A percentile compares a stretch with the other conserved stretches of the same genome.
Evolutionary conservation across 345 rosid genomes (phyloP).

Genomic region (Linum tenue): DNA sequence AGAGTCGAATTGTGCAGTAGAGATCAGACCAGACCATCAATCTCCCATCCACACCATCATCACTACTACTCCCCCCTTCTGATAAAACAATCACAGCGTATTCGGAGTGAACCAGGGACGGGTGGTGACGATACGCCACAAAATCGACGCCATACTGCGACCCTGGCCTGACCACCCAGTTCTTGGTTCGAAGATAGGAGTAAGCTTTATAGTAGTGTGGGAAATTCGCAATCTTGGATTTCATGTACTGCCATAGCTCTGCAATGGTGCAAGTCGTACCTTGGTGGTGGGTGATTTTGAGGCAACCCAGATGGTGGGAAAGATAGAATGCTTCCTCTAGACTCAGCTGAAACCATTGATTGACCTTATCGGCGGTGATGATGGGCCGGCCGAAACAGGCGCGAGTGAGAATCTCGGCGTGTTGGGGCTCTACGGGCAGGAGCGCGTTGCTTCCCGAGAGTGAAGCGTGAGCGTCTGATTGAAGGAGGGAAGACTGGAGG

Average conservation of each 20-base stretch:
- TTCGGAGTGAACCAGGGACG: constrained; percentile 75
- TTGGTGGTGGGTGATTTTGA: constrained; percentile 28
- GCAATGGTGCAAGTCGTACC: constrained; percentile 26
- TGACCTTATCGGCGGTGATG: constrained; percentile 44
- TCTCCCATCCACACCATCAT: constrained; percentile 29
- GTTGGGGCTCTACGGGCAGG: constrained; percentile 40
- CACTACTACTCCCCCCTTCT: constrained; percentile 12
- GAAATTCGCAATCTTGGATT: constrained; percentile 34
- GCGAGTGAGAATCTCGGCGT: constrained; percentile 45
- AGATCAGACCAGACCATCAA: constrained; percentile 65
- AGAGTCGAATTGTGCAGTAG: constrained; percentile 50
- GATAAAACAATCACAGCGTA: constrained; percentile 53
- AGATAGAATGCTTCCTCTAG: constrained; percentile 80
- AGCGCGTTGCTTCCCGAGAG: constrained; percentile 48
- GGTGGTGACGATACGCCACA: constrained; percentile 76
- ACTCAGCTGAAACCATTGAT: constrained; percentile 62
- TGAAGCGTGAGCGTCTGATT: constrained; percentile 31
- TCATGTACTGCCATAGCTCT: constrained; percentile 49
- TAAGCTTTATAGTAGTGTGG: constrained; percentile 59
- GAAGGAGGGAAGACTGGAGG: constrained; percentile 44
- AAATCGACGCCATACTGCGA: constrained; percentile 68
- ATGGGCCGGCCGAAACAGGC: constrained; percentile 62
- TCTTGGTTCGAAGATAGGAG: constrained; percentile 55
- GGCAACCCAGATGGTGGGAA: constrained; percentile 47
- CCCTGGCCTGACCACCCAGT: constrained; percentile 73